A percentile compares a stretch with the other conserved stretches of the same genome.
phyloP scores from a whole-genome alignment of 2,329 filamentous ascomycete genomes.

The Seiridium cupressi region DNA sequence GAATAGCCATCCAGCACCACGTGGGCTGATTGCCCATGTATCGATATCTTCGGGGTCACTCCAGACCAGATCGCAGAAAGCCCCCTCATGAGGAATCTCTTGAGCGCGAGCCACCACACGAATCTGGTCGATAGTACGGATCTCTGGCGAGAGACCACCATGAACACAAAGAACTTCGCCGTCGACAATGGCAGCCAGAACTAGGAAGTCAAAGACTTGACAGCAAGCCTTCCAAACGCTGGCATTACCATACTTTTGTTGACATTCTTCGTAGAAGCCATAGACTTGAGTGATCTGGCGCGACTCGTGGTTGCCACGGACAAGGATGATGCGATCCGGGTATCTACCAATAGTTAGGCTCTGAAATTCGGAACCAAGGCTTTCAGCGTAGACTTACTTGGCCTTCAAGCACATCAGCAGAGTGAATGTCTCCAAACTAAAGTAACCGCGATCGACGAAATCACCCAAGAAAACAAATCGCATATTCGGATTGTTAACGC shows the following conservation, averaged over 20 bases:
- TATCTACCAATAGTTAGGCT: slow-evolving; percentile 61
- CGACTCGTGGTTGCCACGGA: slow-evolving; percentile 96
- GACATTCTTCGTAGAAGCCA: slow-evolving; percentile 98
- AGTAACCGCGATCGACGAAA: slow-evolving; percentile 96
- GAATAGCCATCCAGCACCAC: slow-evolving; percentile 97
- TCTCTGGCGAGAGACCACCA: slow-evolving; percentile 83
- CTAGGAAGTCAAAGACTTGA: slow-evolving; percentile 98
- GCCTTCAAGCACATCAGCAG: slow-evolving; percentile 92
- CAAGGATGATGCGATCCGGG: slow-evolving; percentile 90
- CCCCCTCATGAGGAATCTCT: slow-evolving; percentile 96
- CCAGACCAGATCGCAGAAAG: slow-evolving; percentile 98
- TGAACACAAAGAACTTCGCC: slow-evolving; percentile 98
- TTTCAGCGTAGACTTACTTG: slow-evolving; percentile 41
- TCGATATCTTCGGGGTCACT: slow-evolving; percentile 96
- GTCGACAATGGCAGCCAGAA: slow-evolving; percentile 94
- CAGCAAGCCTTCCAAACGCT: slow-evolving; percentile 99
- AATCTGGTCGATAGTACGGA: slow-evolving; percentile 98
- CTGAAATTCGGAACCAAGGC: neutral
- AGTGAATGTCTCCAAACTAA: slow-evolving; percentile 97
- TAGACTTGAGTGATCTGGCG: slow-evolving; percentile 98
- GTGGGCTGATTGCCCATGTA: slow-evolving; percentile 91
- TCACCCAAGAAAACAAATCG: slow-evolving; percentile 71
- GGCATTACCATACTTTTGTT: slow-evolving; percentile 96
- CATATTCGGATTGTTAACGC: slow-evolving; percentile 41
- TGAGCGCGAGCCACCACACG: slow-evolving; percentile 97